Conservation (phyloP, 441 rosid species). For the Bruguiera hainesii region DNA sequence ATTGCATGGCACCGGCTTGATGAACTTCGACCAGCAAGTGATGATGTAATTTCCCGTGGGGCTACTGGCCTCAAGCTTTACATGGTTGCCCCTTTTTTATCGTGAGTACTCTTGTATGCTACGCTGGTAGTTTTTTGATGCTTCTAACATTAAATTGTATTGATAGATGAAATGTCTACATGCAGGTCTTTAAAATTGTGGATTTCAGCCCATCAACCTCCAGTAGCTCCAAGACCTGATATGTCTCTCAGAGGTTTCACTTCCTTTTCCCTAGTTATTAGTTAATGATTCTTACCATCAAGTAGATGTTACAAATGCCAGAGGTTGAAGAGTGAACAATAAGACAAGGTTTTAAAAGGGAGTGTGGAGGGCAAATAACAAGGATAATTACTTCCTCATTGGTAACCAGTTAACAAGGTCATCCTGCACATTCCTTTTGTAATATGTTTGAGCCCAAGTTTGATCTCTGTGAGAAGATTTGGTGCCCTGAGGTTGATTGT, state of each 20-base stretch:
- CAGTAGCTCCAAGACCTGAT: conserved; percentile 54
- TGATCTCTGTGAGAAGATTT: neutral
- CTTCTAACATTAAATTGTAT: neutral
- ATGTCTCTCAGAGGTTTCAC: conserved; percentile 62
- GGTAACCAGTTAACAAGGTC: neutral
- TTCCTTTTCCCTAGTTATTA: conserved; percentile 10
- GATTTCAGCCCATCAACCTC: conserved; percentile 62
- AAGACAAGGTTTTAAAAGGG: neutral
- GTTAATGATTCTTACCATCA: neutral
- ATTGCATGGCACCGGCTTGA: conserved; percentile 93
- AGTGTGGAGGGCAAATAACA: neutral
- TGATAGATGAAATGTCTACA: conserved; percentile 13
- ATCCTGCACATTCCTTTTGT: neutral
- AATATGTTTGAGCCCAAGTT: neutral
- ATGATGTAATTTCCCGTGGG: conserved; percentile 80
- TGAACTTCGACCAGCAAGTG: conserved; percentile 74
- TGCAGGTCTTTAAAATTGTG: conserved; percentile 81
- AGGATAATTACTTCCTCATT: neutral
- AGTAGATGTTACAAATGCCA: neutral
- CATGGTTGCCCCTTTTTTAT: conserved; percentile 94
- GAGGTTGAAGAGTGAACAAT: neutral
- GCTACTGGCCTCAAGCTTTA: conserved; percentile 85
- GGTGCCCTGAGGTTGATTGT: neutral
- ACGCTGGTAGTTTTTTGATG: neutral
- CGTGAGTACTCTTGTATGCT: conserved; percentile 41